Conservation (phyloP, 257 asterid species). For the Ilex asprella region DNA sequence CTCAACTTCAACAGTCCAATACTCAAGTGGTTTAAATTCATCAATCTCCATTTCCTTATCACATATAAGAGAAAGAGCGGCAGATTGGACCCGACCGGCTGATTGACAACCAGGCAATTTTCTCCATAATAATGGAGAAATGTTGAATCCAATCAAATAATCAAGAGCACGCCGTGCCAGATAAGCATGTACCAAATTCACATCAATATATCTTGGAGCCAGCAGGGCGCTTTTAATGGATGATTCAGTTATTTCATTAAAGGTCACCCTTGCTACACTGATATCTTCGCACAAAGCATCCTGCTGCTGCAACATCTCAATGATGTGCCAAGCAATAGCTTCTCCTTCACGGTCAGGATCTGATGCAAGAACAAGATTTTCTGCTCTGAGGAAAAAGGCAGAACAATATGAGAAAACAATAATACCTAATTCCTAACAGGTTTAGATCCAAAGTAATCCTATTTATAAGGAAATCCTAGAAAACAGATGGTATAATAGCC, state of each 20-base stretch:
- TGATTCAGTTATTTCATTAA: constrained; percentile 83
- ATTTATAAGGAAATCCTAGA: not conserved
- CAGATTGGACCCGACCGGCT: constrained; percentile 97
- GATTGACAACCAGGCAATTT: constrained; percentile 95
- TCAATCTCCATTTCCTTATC: constrained; percentile 88
- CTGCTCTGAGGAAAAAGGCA: constrained; percentile 56
- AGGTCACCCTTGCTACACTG: constrained; percentile 72
- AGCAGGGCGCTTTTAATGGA: constrained; percentile 83
- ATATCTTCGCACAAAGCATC: constrained; percentile 67
- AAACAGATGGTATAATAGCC: not conserved
- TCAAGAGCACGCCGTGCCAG: constrained; percentile 97
- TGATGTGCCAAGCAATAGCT: constrained; percentile 97
- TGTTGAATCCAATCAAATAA: constrained; percentile 88
- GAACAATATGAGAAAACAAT: constrained; percentile 23
- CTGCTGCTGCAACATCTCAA: constrained; percentile 93
- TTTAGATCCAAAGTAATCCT: not conserved
- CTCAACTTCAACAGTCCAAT: constrained; percentile 63
- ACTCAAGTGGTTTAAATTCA: constrained; percentile 66
- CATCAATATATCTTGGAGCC: constrained; percentile 72
- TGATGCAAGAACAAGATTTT: constrained; percentile 88
- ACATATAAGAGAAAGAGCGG: constrained; percentile 81
- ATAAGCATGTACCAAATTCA: constrained; percentile 79
- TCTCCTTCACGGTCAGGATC: constrained; percentile 99
- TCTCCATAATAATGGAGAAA: constrained; percentile 93
- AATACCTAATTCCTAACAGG: constrained; percentile 2